A percentile compares a stretch with the other conserved stretches of the same genome.
These are phyloP conservation scores for Wickerhamomyces sp. DNA, from an alignment of 1,139 yeast genomes.

Conservation along the genomic window DNA sequence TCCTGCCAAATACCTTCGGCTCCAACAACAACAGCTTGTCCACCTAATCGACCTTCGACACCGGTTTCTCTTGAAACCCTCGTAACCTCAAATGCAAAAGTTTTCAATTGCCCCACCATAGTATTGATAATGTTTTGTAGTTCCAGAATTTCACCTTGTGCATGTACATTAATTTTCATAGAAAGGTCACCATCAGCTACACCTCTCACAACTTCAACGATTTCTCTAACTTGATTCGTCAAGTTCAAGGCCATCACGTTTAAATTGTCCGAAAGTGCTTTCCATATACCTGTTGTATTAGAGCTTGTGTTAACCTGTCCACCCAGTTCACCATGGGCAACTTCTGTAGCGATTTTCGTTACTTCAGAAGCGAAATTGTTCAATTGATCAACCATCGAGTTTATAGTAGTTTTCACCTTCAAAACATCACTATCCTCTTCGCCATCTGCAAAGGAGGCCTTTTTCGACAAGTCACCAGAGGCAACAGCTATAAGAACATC, in stretches of 20 bases:
- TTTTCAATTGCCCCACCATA: slow-evolving; percentile 86
- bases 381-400: slow-evolving; percentile 84
- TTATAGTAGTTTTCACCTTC: slow-evolving; percentile 75
- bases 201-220: slow-evolving; percentile 85
- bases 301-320: slow-evolving; percentile 70
- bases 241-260: slow-evolving; percentile 84
- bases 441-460: slow-evolving; percentile 53
- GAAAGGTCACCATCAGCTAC: slow-evolving; percentile 85
- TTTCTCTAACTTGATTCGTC: slow-evolving; percentile 78
- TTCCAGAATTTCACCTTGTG: slow-evolving; percentile 82
- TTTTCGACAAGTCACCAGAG: slow-evolving; percentile 77
- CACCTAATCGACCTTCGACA: slow-evolving; percentile 86
- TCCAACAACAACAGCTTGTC: slow-evolving; percentile 84
- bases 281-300: slow-evolving; percentile 84
- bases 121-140: slow-evolving; percentile 74
- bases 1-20: slow-evolving; percentile 94
- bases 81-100: slow-evolving; percentile 84
- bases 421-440: slow-evolving; percentile 76
- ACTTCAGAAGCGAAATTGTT: slow-evolving; percentile 81
- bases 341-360: slow-evolving; percentile 82
- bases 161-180: slow-evolving; percentile 77
- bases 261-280: slow-evolving; percentile 77
- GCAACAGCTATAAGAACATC: slow-evolving; percentile 82
- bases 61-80: slow-evolving; percentile 91
- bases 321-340: slow-evolving; percentile 84